Evolutionary conservation across 106 monocot genomes (phyloP).

Genomic region (Apostasia shenzhenica): DNA sequence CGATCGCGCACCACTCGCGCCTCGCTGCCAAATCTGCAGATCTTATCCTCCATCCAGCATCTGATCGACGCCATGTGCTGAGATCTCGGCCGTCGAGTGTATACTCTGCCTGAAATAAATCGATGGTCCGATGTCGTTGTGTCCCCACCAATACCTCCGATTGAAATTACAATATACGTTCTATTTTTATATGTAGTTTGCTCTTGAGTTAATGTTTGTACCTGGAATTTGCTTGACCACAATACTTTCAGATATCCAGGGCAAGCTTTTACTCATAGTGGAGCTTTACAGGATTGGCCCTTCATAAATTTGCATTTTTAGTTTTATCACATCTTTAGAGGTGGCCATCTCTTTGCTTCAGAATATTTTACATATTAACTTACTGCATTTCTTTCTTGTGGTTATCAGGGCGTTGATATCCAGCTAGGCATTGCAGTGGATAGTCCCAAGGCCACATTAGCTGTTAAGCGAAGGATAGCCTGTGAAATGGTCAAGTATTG

Average conservation of each 20-base stretch:
- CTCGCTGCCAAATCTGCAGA: too few species aligned
- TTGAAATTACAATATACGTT: too few species aligned
- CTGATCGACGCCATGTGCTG: too few species aligned
- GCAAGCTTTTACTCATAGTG: background rate
- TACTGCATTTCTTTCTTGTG: background rate
- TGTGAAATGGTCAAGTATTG: conserved; percentile 92
- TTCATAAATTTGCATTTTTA: background rate
- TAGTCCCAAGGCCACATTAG: conserved; percentile 78
- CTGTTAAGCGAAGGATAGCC: conserved; percentile 77
- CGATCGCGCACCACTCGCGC: too few species aligned
- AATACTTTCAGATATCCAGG: too few species aligned
- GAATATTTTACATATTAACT: background rate
- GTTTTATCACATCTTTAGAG: too few species aligned
- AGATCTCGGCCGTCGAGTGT: too few species aligned
- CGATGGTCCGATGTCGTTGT: too few species aligned
- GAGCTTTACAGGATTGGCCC: background rate
- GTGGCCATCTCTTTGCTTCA: background rate
- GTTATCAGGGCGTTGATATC: conserved; percentile 63
- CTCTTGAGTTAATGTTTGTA: background rate
- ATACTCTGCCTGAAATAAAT: too few species aligned
- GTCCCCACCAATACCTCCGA: too few species aligned
- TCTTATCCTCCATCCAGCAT: too few species aligned
- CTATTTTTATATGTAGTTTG: background rate
- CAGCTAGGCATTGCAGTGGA: conserved; percentile 92
- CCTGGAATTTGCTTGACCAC: too few species aligned